Conservation (phyloP, 176 grass and related monocot genomes). For the Alloteropsis semialata region DNA sequence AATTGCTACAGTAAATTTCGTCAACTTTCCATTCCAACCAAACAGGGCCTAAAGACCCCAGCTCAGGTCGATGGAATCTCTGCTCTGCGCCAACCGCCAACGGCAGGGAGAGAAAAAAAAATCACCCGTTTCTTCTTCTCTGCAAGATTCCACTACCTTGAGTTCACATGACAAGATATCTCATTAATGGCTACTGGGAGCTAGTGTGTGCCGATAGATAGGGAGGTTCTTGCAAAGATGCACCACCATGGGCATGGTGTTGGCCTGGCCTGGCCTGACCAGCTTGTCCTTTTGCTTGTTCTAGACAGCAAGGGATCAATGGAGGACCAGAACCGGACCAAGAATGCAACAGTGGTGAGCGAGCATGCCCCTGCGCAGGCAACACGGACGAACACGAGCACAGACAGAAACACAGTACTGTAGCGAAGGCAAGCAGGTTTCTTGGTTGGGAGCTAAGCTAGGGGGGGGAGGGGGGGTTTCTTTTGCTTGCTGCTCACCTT, state of each 20-base stretch:
- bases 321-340: not conserved
- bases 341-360: slow-evolving; percentile 7
- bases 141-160: slow-evolving; percentile 19
- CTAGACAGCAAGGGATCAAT: slow-evolving; percentile 26
- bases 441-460: not conserved
- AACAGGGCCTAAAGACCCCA: too few species aligned
- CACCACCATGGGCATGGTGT: not conserved
- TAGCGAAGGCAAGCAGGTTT: not conserved
- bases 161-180: not conserved
- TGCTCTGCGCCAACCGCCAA: not conserved
- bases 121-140: not conserved
- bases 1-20: too few species aligned
- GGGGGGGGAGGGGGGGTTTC: too few species aligned
- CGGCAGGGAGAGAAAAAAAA: not conserved
- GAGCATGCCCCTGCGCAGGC: not conserved
- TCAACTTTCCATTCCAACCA: too few species aligned
- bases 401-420: not conserved
- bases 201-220: too few species aligned
- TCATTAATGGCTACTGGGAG: slow-evolving; percentile 12
- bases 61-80: slow-evolving; percentile 40
- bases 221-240: slow-evolving; percentile 27
- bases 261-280: not conserved
- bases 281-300: slow-evolving; percentile 30
- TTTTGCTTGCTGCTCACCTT: slow-evolving; percentile 57
- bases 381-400: not conserved